A percentile compares a stretch with the other conserved stretches of the same genome.
These are phyloP conservation scores for Nasturtium officinale DNA, from an alignment of 345 rosid species.

Conservation along the genomic window DNA sequence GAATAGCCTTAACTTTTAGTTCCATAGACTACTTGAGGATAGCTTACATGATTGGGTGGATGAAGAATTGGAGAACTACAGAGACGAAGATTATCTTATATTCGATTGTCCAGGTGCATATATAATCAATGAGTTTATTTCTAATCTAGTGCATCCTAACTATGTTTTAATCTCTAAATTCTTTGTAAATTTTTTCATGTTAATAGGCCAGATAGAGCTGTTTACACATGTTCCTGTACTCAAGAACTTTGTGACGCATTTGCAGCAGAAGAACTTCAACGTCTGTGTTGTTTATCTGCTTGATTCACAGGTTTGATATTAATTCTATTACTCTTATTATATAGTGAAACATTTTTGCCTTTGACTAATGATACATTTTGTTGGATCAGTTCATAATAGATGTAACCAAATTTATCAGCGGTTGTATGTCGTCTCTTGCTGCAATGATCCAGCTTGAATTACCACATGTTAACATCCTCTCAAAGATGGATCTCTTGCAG, in stretches of 20 bases:
- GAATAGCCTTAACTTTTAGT: conserved; percentile 51
- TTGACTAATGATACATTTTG: conserved; percentile 10
- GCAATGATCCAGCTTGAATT: conserved; percentile 94
- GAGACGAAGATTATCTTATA: conserved; percentile 85
- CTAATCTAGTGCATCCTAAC: neutral
- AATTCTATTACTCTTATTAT: neutral
- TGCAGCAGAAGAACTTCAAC: conserved; percentile 76
- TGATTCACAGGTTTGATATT: conserved; percentile 81
- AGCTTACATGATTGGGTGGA: conserved; percentile 83
- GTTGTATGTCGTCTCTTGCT: conserved; percentile 95
- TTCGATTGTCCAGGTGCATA: conserved; percentile 93
- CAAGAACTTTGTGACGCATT: conserved; percentile 85
- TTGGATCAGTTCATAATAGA: conserved; percentile 76
- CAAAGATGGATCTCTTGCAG: conserved; percentile 90
- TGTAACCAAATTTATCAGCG: conserved; percentile 90
- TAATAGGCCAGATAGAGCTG: conserved; percentile 84
- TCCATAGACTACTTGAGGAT: conserved; percentile 71
- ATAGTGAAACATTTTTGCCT: conserved; percentile 13
- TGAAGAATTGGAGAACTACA: conserved; percentile 83
- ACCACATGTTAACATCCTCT: conserved; percentile 86
- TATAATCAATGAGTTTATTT: conserved; percentile 16
- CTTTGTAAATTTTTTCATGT: neutral
- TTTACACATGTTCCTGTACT: conserved; percentile 92
- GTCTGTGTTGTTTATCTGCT: conserved; percentile 85
- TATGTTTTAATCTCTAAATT: neutral